Evolutionary conservation across 1,139 yeast genomes (phyloP).

Genomic region (Pichia sp.): DNA sequence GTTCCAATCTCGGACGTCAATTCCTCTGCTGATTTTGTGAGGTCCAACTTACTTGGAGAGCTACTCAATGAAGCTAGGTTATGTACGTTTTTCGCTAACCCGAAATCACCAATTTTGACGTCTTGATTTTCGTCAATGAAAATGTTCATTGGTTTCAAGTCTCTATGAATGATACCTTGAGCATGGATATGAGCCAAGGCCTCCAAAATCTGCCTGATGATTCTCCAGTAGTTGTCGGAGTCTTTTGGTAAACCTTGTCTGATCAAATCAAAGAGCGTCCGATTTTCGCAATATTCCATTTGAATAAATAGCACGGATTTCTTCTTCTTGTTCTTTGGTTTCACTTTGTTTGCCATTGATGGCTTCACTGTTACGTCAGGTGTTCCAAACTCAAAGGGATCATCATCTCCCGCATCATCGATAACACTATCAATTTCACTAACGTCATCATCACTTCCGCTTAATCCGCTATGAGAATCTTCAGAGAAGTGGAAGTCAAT

Average conservation of each 20-base stretch:
- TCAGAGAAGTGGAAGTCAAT: conserved; percentile 50
- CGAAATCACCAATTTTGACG: conserved; percentile 95
- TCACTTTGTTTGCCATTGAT: background rate
- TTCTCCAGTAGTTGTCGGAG: conserved; percentile 80
- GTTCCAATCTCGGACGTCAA: conserved; percentile 93
- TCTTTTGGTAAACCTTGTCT: conserved; percentile 66
- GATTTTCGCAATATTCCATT: conserved; percentile 98
- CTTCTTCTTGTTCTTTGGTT: conserved; percentile 15
- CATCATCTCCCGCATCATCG: conserved; percentile 7
- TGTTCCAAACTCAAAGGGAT: conserved; percentile 14
- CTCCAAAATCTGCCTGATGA: conserved; percentile 81
- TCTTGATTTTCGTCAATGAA: conserved; percentile 87
- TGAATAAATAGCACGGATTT: conserved; percentile 70
- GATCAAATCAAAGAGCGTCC: conserved; percentile 77
- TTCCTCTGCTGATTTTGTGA: conserved; percentile 47
- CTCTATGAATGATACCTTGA: conserved; percentile 93
- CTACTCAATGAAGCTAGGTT: conserved; percentile 26
- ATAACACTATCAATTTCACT: conserved; percentile 5
- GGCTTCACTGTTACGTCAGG: conserved; percentile 9
- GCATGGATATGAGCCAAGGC: conserved; percentile 89
- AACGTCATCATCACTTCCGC: conserved; percentile 10
- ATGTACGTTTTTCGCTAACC: conserved; percentile 81
- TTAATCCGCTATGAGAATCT: conserved; percentile 17
- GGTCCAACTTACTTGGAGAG: conserved; percentile 15
- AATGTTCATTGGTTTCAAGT: conserved; percentile 90